Evolutionary conservation across 805 yeast genomes (phyloP), one percentile per base, ranked within the genome.

Genomic region (Jamesozyma jinghongensis): DNA sequence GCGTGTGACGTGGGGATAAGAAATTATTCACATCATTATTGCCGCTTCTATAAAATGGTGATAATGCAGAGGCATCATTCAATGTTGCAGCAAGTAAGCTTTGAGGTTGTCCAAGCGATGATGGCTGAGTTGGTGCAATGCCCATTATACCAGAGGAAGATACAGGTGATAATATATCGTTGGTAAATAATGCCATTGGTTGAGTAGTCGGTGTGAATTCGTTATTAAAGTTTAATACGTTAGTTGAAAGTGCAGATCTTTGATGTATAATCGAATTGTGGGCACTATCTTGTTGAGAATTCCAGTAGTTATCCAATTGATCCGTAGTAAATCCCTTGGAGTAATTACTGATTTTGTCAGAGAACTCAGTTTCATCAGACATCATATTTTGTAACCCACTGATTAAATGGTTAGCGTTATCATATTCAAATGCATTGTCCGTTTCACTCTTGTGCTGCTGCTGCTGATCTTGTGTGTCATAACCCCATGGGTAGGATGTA

Each of bases 261-360:
- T 30, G 39, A 12, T 32, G 42, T 6, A 35, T 16, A 29, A 28
- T 37, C 5, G 22, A n/a, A 13, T 17, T 37, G 25, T 17, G 32
- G 4, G 36, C 40, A 35, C 26, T 32, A 14, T 30, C 33, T 14
- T 44, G 43, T 37, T 54, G 52, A 19, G 36, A 48, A 13, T 45
- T 48, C 65, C 65, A 60, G 42, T 57, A 60, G 32, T 52, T 54
- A 42, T 60, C 65, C 26, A 65, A 53, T 60, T 60, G 64, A 54
- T 52, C 69, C 3, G 54, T 59, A 4, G 62, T 60, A 32, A 54
- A 56, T 2, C 54, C 55, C 31, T 57, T 59, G 16, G 60, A 59
- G 40, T 49, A 51, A 27, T 52, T 57, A 36, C 60, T 58, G 12
- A 54, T 50, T 11, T 50, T 50, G 17, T 53, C 56, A 6, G 59